Evolutionary conservation across 129 eudicot species (phyloP), one percentile per base, ranked within the genome.

Genomic region (Gnaphalium uliginosum): DNA sequence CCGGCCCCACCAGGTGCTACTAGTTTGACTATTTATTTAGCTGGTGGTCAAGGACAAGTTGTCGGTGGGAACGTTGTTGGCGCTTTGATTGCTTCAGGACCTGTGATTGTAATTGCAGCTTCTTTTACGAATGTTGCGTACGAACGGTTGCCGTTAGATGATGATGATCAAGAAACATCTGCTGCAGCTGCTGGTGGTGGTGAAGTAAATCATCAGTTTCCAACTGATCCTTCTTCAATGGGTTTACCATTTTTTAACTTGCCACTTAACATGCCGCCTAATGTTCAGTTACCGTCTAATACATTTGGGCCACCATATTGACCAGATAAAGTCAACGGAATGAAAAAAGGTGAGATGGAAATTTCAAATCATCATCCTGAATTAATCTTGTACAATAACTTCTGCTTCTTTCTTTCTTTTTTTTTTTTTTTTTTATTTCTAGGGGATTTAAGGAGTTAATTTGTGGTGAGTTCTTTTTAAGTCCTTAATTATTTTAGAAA

Each of bases 1-100:
- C 96, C 96, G 13, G 96, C 96, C 1, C 96, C 96, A 0, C 93
- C 96, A 2, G 96, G 96, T 4, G 93, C 96, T 3, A 90, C 96
- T 2, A 90, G 96, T 27, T 67, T 90, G 73, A 86, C 91, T 26
- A 82, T 90, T n/a, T 90, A 90, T 68, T 62, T 90, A 46, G 96
- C 96, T 1, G 93, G 96, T 17, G 96, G 96, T 14, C 96, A 90
- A 82, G 95, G 92, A 0, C 94, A 88, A 51, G 94, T 88, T 43
- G 91, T 88, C 2, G 94, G 92, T 46, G 94, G 97, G 26, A 86
- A 85, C 75, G 97, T 86, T 5, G 90, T 86, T 51, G 96, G 96
- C 4, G 87, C 91, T 10, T 33, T 91, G 74, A 86, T 91, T 27
- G 97, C 97, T 7, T 78, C 97, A 0, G 95, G 90, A 8, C 95